Evolutionary conservation across 148 eudicot species (phyloP).

Genomic region (Amaranthus hypochondriacus): DNA sequence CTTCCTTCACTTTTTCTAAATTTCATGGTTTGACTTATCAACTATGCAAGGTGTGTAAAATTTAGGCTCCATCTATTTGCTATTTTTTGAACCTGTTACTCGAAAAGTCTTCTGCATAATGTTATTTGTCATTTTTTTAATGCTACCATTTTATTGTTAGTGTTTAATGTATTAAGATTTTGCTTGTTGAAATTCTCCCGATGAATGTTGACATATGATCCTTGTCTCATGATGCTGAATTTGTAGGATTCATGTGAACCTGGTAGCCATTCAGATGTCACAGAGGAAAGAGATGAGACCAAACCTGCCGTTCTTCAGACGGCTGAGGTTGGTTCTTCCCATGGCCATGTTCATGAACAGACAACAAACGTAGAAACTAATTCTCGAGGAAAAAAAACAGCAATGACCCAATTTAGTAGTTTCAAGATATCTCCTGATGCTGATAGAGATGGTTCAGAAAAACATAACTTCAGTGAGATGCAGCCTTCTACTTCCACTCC

Average conservation of each 20-base stretch:
- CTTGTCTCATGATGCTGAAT: slow-evolving; percentile 14
- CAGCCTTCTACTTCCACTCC: slow-evolving; percentile 30
- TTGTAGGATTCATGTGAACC: slow-evolving; percentile 77
- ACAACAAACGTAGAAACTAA: slow-evolving; percentile 25
- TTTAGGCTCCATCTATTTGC: background rate
- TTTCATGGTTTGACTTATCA: background rate
- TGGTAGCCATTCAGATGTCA: slow-evolving; percentile 71
- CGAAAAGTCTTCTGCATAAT: background rate
- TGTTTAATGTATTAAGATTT: no score
- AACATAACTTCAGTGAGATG: slow-evolving; percentile 17
- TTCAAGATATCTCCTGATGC: slow-evolving; percentile 27
- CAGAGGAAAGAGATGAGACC: slow-evolving; percentile 70
- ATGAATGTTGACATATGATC: background rate
- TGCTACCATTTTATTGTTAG: background rate
- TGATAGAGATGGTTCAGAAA: slow-evolving; percentile 21
- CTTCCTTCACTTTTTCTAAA: background rate
- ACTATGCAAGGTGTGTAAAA: background rate
- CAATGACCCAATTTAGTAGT: slow-evolving; percentile 26
- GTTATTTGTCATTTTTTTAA: background rate
- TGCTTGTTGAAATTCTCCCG: background rate
- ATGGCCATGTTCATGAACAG: slow-evolving; percentile 27
- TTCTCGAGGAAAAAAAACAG: slow-evolving; percentile 16
- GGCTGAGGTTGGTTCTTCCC: slow-evolving; percentile 16
- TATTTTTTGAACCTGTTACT: background rate
- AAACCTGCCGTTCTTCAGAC: slow-evolving; percentile 31